These are phyloP conservation scores for Marchantia paleacea DNA, from an alignment of 225 moss, liverwort and hornwort genomes.

Conservation along the genomic window DNA sequence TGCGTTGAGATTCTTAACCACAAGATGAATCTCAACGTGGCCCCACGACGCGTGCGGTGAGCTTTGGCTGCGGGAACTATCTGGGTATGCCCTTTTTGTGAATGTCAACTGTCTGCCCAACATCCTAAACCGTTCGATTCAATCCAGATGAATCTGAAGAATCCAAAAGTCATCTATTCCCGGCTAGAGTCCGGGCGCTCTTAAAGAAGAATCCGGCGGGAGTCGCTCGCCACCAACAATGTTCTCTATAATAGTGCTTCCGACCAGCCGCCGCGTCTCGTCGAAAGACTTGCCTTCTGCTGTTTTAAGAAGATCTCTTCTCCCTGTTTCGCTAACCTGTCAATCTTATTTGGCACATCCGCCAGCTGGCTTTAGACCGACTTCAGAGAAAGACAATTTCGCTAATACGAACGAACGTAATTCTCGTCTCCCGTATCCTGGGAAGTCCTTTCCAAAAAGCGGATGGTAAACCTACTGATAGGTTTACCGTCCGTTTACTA, in stretches of 20 bases:
- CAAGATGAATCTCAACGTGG: background rate
- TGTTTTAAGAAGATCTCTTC: background rate
- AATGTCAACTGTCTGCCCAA: background rate
- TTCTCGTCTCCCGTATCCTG: too few relatives aligned
- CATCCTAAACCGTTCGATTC: background rate
- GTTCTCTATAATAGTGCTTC: background rate
- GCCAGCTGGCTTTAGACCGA: too few relatives aligned
- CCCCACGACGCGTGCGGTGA: background rate
- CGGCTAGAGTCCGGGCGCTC: background rate
- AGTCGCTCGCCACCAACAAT: background rate
- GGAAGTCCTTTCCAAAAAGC: too few relatives aligned
- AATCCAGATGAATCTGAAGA: background rate
- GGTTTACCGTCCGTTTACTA: too few relatives aligned
- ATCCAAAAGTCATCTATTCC: too few relatives aligned
- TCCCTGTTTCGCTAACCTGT: too few relatives aligned
- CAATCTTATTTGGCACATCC: too few relatives aligned
- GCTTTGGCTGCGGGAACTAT: conserved; percentile 4
- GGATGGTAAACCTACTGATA: too few relatives aligned
- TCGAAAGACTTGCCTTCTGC: background rate
- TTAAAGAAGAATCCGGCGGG: background rate
- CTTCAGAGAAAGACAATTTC: too few relatives aligned
- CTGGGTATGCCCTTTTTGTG: background rate
- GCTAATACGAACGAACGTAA: too few relatives aligned
- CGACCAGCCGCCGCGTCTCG: conserved; percentile 4
- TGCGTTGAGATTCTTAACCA: background rate